phyloP scores from a whole-genome alignment of 495 filamentous ascomycete species.

The Jackrogersella multiformis region DNA sequence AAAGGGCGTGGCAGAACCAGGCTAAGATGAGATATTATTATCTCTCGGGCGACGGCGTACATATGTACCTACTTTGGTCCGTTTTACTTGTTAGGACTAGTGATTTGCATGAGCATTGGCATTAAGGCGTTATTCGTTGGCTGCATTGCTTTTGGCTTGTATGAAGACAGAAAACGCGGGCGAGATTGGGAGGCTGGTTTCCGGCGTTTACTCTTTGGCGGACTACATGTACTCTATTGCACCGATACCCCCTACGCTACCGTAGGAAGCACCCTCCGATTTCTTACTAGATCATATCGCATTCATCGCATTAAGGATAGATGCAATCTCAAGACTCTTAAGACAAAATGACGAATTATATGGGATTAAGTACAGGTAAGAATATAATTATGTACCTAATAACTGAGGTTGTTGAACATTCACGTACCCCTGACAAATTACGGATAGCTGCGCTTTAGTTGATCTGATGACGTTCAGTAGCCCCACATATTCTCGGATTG shows the following conservation, averaged over 20 bases:
- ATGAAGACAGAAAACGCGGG: conserved; percentile 27
- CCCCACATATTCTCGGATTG: conserved; percentile 23
- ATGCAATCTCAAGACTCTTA: too few relatives aligned
- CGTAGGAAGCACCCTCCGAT: conserved; percentile 21
- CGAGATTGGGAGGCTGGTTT: conserved; percentile 17
- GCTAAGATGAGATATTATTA: background rate
- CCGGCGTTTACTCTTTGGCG: conserved; percentile 29
- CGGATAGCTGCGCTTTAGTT: background rate
- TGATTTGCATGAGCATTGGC: conserved; percentile 33
- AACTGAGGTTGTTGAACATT: background rate
- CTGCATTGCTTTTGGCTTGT: conserved; percentile 23
- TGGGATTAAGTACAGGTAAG: background rate
- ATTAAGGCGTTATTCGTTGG: conserved; percentile 25
- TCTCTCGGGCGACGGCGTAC: background rate
- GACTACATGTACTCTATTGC: conserved; percentile 35
- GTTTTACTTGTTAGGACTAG: background rate
- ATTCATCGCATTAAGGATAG: conserved; percentile 3
- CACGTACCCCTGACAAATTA: background rate
- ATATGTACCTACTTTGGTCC: background rate
- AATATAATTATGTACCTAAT: background rate
- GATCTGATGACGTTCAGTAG: conserved; percentile 1
- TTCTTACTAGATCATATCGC: conserved; percentile 6
- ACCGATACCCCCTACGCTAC: conserved; percentile 37
- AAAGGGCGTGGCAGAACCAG: background rate
- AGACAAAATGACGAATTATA: too few relatives aligned